A percentile compares a stretch with the other conserved stretches of the same genome.
Conservation (phyloP, 2,329 filamentous ascomycete species). For the Cercospora beticola region DNA sequence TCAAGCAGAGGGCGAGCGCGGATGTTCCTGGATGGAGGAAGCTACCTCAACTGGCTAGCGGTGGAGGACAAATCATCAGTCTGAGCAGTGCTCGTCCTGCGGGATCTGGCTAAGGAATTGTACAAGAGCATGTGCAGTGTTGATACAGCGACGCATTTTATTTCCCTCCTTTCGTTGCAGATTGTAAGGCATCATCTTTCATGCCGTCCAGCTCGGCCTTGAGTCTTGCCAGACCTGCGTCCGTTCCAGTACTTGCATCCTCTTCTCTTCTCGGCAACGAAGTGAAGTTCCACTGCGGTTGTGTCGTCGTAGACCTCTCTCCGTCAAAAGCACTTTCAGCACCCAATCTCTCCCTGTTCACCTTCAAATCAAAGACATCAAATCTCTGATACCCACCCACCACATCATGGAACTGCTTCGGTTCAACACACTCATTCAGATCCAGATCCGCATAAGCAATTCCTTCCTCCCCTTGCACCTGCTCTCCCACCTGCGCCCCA, state of each 20-base stretch:
- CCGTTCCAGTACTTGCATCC: constrained; percentile 5
- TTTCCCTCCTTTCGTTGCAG: neutral
- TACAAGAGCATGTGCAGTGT: neutral
- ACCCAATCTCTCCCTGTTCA: constrained; percentile 44
- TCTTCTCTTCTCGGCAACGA: neutral
- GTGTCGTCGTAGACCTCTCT: too few relatives aligned
- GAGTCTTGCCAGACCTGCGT: neutral
- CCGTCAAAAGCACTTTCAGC: constrained; percentile 18
- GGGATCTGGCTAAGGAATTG: constrained; percentile 23
- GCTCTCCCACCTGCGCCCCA: constrained; percentile 41
- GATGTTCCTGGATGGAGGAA: constrained; percentile 76
- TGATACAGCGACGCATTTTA: neutral
- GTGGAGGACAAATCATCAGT: constrained; percentile 57
- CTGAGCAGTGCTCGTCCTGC: constrained; percentile 55
- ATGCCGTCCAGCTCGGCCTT: constrained; percentile 10
- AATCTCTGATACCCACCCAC: constrained; percentile 57
- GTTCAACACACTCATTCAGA: constrained; percentile 52
- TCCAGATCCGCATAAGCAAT: constrained; percentile 56
- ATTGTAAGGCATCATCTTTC: constrained; percentile 9
- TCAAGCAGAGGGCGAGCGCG: constrained; percentile 59
- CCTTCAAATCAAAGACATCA: constrained; percentile 55
- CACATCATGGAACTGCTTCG: constrained; percentile 59
- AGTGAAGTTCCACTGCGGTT: neutral
- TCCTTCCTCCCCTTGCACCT: constrained; percentile 49
- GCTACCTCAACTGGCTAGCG: constrained; percentile 29